A percentile compares a stretch with the other conserved stretches of the same genome.
Conservation (phyloP, 2,329 filamentous ascomycete species). For the Botrytis sinoallii region DNA sequence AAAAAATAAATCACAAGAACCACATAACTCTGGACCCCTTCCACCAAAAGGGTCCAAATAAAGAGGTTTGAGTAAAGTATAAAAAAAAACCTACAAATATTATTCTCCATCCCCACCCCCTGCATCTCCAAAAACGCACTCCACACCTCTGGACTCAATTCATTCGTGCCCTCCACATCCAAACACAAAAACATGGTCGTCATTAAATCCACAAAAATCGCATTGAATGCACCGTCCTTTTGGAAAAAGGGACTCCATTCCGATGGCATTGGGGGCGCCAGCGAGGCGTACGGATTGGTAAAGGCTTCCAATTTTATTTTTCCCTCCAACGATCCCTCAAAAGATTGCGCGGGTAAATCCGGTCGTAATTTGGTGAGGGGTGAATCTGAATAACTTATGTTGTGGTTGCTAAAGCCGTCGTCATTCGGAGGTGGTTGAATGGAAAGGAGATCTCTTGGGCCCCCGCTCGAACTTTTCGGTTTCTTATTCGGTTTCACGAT, state of each 20-base stretch:
- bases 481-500: conserved; percentile 30
- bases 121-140: conserved; percentile 29
- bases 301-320: conserved; percentile 6
- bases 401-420: not conserved
- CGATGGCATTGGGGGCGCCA: conserved; percentile 17
- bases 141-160: conserved; percentile 29
- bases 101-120: conserved; percentile 24
- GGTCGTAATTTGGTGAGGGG: not conserved
- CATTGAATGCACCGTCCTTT: conserved; percentile 22
- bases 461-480: conserved; percentile 8
- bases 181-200: conserved; percentile 30
- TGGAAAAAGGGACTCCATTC: conserved; percentile 31
- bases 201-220: conserved; percentile 31
- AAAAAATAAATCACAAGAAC: not conserved
- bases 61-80: not conserved
- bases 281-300: conserved; percentile 4
- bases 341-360: not conserved
- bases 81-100: conserved; percentile 27
- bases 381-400: not conserved
- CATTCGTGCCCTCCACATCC: conserved; percentile 28
- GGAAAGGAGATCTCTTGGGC: not conserved
- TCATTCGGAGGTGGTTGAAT: not conserved
- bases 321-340: not conserved
- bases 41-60: not conserved
- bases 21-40: not conserved